A percentile compares a stretch with the other conserved stretches of the same genome.
phyloP scores from a whole-genome alignment of 768 basidiomycete species.

The Hemileccinum rubropunctum region DNA sequence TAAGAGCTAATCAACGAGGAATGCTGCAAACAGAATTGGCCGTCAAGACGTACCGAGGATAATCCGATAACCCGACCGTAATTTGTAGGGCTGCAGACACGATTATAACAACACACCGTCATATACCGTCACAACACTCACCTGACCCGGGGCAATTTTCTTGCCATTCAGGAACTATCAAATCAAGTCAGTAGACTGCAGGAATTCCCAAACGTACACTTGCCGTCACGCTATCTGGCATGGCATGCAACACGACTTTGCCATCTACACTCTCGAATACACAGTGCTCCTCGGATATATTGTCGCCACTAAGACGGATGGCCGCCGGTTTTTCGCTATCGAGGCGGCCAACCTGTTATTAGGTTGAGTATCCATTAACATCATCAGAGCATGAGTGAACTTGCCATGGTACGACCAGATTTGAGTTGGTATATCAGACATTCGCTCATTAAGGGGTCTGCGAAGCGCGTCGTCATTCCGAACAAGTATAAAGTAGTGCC shows the following conservation, averaged over 20 bases:
- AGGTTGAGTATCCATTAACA: conserved; percentile 13
- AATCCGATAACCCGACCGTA: conserved; percentile 93
- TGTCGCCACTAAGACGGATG: conserved; percentile 89
- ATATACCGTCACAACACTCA: conserved; percentile 33
- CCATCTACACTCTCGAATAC: conserved; percentile 85
- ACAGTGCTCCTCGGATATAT: conserved; percentile 92
- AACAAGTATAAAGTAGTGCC: not conserved
- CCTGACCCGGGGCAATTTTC: conserved; percentile 73
- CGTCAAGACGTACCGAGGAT: conserved; percentile 69
- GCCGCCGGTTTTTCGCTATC: conserved; percentile 80
- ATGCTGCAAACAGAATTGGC: not conserved
- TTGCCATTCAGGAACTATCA: conserved; percentile 90
- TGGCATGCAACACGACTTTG: conserved; percentile 76
- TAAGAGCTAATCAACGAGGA: conserved; percentile 5
- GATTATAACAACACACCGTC: conserved; percentile 7
- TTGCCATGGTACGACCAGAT: conserved; percentile 71
- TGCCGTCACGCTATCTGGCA: conserved; percentile 82
- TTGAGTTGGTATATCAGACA: conserved; percentile 93
- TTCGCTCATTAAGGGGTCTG: conserved; percentile 96
- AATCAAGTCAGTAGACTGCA: conserved; percentile 13
- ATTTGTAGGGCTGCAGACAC: conserved; percentile 60
- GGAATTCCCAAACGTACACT: conserved; percentile 25
- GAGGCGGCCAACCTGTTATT: conserved; percentile 73
- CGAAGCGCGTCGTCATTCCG: conserved; percentile 11
- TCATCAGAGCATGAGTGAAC: conserved; percentile 21